Base-by-base conservation (phyloP, 2,329 filamentous ascomycete species). In the Botrytis fabae region DNA sequence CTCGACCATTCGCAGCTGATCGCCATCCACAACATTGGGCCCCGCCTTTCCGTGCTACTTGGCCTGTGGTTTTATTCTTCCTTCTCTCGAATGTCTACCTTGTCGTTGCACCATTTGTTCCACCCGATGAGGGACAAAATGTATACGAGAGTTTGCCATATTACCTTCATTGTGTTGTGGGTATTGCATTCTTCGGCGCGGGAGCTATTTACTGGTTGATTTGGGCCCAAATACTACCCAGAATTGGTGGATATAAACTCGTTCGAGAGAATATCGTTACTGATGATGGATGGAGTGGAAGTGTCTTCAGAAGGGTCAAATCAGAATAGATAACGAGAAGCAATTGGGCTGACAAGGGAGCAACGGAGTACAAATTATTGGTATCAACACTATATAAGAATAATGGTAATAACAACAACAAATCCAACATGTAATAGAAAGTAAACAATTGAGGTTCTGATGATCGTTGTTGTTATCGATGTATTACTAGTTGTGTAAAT, bases 61-160 rank as follows among this genome's bases (percentile, higher is more conserved):
- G 87, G 6, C 86, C 88, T 4, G 85, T 89, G 48, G 83, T 84
- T 54, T 73, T 87, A 60, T 88, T 91, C 81, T 91, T 90, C 82
- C 82, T 89, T 69, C 82, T 87, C 76, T 88, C 86, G 78, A 90
- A 91, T 80, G 81, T 89, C 61, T 90, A 89, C 77, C 86, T 91
- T 69, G 84, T 90, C 51, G 80, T 90, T 14, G 88, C 88, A 0
- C 89, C 89, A 0, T 91, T 88, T 62, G 83, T 88, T 0, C 87
- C 87, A 1, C 87, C 87, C 2, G 79, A 82, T 38, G 82, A 83
- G 0, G 86, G 84, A 51, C 85, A 88, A 77, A 87, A 84, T 77
- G 83, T 88, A 7, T 89, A 89, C 80, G 78, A 87, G 63, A 78
- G 76, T 75, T 81, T 89, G 63, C 87, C 87, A 0, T 89, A 89